Evolutionary conservation across 352 stramenopile genomes (phyloP).

Genomic region (Poterioochromonas sp.): DNA sequence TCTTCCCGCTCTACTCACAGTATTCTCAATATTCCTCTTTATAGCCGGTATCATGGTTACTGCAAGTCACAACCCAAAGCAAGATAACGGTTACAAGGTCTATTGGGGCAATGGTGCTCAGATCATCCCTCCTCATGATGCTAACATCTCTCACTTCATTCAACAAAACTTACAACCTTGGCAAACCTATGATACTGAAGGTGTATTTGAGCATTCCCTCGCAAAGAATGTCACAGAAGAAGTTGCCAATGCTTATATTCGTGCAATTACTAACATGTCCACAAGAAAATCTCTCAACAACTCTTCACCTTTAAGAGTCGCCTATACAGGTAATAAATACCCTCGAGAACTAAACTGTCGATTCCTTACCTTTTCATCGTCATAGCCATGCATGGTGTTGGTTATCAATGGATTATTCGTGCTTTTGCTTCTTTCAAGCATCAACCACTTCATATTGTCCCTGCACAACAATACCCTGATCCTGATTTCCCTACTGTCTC

Average conservation of each 20-base stretch:
- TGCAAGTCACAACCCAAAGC: constrained; percentile 95
- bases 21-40: constrained; percentile 41
- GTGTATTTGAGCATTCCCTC: constrained; percentile 21
- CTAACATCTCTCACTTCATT: constrained; percentile 77
- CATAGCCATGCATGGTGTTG: constrained; percentile 96
- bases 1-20: constrained; percentile 57
- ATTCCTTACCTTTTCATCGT: constrained; percentile 60
- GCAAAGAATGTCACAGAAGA: constrained; percentile 25
- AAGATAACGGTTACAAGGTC: constrained; percentile 94
- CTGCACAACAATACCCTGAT: constrained; percentile 78
- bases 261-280: not conserved
- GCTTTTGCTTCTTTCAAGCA: constrained; percentile 78
- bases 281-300: not conserved
- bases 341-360: constrained; percentile 1
- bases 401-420: constrained; percentile 73
- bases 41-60: constrained; percentile 82
- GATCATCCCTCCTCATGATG: constrained; percentile 91
- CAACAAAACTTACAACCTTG: constrained; percentile 74
- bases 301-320: not conserved
- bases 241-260: not conserved
- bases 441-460: constrained; percentile 67
- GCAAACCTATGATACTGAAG: constrained; percentile 36
- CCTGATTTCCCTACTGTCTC: constrained; percentile 87
- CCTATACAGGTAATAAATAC: constrained; percentile 13
- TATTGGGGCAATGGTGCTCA: constrained; percentile 89